These are phyloP conservation scores for Trypanosoma rangeli DNA, from an alignment of 208 protist species.

Conservation along the genomic window DNA sequence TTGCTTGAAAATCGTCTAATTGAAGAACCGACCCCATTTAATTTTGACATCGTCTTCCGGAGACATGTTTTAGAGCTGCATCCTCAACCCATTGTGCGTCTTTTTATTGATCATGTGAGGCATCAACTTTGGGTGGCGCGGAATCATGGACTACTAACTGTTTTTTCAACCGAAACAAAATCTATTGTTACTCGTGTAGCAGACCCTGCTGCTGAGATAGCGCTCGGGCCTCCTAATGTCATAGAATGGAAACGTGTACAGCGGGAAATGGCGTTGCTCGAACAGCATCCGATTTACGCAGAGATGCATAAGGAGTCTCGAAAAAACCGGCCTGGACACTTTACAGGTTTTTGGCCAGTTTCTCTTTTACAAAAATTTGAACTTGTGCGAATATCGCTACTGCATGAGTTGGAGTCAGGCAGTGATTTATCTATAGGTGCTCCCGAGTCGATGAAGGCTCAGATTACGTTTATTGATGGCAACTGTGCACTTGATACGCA, in stretches of 20 bases:
- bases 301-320: conserved; percentile 64
- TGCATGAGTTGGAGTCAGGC: conserved; percentile 1
- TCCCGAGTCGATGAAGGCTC: background rate
- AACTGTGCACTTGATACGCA: conserved; percentile 36
- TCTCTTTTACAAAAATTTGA: conserved; percentile 28
- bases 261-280: conserved; percentile 15
- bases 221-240: conserved; percentile 48
- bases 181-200: conserved; percentile 59
- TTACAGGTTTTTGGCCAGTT: conserved; percentile 54
- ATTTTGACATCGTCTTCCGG: conserved; percentile 49
- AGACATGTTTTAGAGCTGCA: conserved; percentile 69
- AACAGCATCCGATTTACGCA: conserved; percentile 29
- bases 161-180: conserved; percentile 75
- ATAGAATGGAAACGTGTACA: conserved; percentile 54
- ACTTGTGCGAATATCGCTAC: conserved; percentile 10
- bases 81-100: conserved; percentile 63
- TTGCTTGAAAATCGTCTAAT: conserved; percentile 27
- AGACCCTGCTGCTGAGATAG: conserved; percentile 59
- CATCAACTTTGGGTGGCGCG: conserved; percentile 70
- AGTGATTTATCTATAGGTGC: background rate
- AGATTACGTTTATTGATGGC: conserved; percentile 33
- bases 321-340: conserved; percentile 47
- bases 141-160: conserved; percentile 67
- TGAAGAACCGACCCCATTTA: conserved; percentile 31
- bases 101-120: conserved; percentile 63